A percentile compares a stretch with the other conserved stretches of the same genome.
Evolutionary conservation across 164 flowering plant species (phyloP).

Genomic region (Malania oleifera): DNA sequence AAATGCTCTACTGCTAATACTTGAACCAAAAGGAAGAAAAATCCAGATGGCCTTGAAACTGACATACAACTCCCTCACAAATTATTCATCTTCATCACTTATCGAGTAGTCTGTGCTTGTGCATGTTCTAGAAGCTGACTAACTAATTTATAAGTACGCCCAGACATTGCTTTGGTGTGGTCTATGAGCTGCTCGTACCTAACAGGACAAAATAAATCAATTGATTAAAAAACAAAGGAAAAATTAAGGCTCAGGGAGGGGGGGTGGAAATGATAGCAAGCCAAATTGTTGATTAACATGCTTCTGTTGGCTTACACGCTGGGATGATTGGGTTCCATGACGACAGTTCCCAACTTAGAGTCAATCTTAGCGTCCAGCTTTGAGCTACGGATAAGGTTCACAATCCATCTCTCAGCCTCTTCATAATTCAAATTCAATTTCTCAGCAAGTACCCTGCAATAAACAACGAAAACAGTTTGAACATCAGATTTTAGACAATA

Average conservation of each 20-base stretch:
- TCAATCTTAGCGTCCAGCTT: constrained; percentile 94
- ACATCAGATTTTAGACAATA: neutral
- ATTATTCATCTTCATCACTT: too few species aligned
- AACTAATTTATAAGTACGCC: constrained; percentile 74
- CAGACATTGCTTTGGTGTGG: constrained; percentile 71
- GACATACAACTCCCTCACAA: neutral
- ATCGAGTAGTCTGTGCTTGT: constrained; percentile 55
- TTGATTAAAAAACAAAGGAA: neutral
- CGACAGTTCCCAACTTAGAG: constrained; percentile 70
- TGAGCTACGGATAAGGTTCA: constrained; percentile 79
- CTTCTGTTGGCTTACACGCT: constrained; percentile 66
- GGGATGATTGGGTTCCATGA: constrained; percentile 77
- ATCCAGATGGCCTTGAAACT: neutral
- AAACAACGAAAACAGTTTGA: neutral
- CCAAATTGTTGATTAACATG: neutral
- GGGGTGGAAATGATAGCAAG: neutral
- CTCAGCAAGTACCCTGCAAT: constrained; percentile 80
- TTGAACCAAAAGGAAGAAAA: neutral
- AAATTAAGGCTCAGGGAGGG: neutral
- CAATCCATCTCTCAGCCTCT: constrained; percentile 98
- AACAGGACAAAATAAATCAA: constrained; percentile 12
- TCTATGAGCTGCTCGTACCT: constrained; percentile 93
- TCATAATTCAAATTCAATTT: constrained; percentile 84
- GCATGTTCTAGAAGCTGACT: constrained; percentile 68
- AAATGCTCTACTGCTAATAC: too few species aligned